A percentile compares a stretch with the other conserved stretches of the same genome.
phyloP scores from a whole-genome alignment of 306 rosid genomes.

The Quillaja saponaria region DNA sequence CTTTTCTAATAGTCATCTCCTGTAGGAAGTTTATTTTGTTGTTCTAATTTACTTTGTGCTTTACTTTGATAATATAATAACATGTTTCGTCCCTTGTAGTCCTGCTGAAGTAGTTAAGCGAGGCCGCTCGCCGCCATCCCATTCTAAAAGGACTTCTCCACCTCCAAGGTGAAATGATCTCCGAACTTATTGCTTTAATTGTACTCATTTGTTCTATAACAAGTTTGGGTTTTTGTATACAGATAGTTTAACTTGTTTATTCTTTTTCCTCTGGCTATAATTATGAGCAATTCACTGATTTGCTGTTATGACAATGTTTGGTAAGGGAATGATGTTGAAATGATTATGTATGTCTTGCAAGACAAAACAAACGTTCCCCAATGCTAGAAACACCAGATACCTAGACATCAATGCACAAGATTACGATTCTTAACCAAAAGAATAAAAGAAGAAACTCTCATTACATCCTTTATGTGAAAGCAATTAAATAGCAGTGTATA shows the following conservation, averaged over 20 bases:
- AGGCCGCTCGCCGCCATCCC: slow-evolving; percentile 77
- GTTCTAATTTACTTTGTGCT: not conserved
- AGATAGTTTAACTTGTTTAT: not conserved
- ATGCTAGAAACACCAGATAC: no score
- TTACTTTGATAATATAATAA: not conserved
- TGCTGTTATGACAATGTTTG: no score
- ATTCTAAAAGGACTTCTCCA: slow-evolving; percentile 66
- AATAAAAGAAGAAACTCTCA: no score
- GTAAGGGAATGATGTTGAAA: not conserved
- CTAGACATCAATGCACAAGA: no score
- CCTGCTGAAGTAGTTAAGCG: slow-evolving; percentile 59
- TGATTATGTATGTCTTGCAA: not conserved
- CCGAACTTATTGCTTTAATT: slow-evolving; percentile 4
- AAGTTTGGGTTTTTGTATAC: not conserved
- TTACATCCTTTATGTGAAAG: no score
- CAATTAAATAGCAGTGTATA: no score
- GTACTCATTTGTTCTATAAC: not conserved
- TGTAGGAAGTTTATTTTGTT: not conserved
- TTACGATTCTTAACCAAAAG: no score
- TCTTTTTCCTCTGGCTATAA: slow-evolving; percentile 3
- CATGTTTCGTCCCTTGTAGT: slow-evolving; percentile 30
- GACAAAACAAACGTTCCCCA: not conserved
- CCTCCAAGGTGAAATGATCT: slow-evolving; percentile 58
- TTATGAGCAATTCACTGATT: not conserved
- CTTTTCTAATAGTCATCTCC: not conserved